Percentiles rank a stretch among this genome's conserved stretches.
Conservation (phyloP, 495 filamentous ascomycete genomes). For the Xylaria grammica region DNA sequence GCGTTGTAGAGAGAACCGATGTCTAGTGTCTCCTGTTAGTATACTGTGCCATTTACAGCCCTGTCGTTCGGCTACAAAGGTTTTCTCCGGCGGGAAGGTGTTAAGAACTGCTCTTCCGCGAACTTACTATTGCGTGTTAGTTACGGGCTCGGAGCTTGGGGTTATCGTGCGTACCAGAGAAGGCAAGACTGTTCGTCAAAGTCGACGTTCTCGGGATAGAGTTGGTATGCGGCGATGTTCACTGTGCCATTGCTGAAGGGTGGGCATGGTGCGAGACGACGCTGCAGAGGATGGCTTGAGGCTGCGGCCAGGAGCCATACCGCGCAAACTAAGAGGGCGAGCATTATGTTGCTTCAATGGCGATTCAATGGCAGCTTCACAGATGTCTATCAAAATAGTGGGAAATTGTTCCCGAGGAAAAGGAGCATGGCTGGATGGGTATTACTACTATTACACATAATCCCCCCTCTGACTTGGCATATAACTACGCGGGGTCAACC, state of each 20-base stretch:
- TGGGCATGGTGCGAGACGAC: conserved; percentile 27
- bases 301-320: conserved; percentile 9
- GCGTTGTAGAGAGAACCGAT: conserved; percentile 31
- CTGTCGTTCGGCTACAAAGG: background rate
- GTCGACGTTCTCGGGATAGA: conserved; percentile 46
- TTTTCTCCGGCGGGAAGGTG: background rate
- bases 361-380: background rate
- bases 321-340: conserved; percentile 13
- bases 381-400: background rate
- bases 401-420: too few species aligned
- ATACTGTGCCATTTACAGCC: conserved; percentile 8
- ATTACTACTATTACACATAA: too few species aligned
- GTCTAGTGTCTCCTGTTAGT: background rate
- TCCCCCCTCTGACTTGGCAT: too few species aligned
- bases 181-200: conserved; percentile 38
- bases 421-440: too few species aligned
- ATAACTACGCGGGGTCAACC: background rate
- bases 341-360: background rate
- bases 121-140: background rate
- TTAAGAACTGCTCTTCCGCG: background rate
- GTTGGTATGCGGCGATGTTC: conserved; percentile 39
- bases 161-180: conserved; percentile 25
- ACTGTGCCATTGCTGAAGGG: conserved; percentile 36
- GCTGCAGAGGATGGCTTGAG: conserved; percentile 17
- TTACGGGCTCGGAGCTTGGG: conserved; percentile 26